phyloP scores from a whole-genome alignment of 2,329 filamentous ascomycete species.

The Pseudopithomyces maydicus region DNA sequence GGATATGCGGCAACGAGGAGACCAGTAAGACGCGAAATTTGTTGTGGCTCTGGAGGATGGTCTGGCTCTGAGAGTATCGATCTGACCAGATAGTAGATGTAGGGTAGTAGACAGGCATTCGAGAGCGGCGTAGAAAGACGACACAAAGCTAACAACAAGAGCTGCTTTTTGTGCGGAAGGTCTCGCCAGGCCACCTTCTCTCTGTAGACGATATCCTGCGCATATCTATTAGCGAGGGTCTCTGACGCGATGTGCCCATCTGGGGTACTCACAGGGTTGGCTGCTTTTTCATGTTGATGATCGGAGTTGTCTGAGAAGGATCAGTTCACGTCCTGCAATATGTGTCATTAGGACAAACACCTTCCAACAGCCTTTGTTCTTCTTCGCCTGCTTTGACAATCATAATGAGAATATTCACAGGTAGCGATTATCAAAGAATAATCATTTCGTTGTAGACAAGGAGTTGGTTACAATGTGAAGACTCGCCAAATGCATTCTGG shows the following conservation, averaged over 20 bases:
- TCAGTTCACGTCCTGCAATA: neutral
- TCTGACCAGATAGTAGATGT: constrained; percentile 84
- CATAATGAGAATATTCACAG: constrained; percentile 10
- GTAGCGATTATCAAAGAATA: constrained; percentile 4
- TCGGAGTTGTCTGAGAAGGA: neutral
- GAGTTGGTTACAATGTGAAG: too few relatives aligned
- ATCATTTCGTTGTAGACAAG: neutral
- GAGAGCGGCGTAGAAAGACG: constrained; percentile 80
- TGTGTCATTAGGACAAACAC: constrained; percentile 3
- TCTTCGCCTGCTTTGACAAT: constrained; percentile 12
- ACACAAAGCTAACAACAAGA: constrained; percentile 76
- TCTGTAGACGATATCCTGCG: constrained; percentile 21
- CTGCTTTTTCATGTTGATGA: constrained; percentile 10
- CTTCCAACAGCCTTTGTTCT: constrained; percentile 21
- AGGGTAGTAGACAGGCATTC: constrained; percentile 66
- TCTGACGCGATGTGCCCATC: neutral
- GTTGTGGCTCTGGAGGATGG: constrained; percentile 60
- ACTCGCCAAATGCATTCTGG: neutral
- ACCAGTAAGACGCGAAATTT: constrained; percentile 76
- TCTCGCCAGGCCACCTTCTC: constrained; percentile 69
- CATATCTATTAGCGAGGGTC: neutral
- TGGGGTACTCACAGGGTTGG: neutral
- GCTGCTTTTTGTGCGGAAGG: constrained; percentile 75
- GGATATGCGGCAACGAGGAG: constrained; percentile 78
- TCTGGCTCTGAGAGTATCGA: constrained; percentile 60